Base-by-base conservation (phyloP, 495 filamentous ascomycete species). In the Penicillium canescens region DNA sequence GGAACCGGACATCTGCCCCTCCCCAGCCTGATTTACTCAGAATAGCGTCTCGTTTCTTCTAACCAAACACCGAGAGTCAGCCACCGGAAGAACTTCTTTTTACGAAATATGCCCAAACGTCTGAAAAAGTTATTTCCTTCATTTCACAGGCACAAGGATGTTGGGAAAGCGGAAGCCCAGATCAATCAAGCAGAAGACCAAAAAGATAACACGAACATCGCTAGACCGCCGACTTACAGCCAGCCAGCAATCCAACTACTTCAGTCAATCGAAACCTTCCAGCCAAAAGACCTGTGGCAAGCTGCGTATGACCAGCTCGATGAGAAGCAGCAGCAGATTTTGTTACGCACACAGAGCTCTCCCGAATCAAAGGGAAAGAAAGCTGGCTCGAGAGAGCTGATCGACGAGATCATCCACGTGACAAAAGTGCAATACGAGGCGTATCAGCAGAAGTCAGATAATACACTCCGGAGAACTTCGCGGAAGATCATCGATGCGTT, bases 401-500 rank as follows among this genome's bases (percentile, higher is more conserved):
- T 39, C 33, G 33, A 48, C 16, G 46, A 48, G 16, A 39, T 48
- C 31, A 26, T 48, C 18, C 46, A 26, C 9, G 34, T 37, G 34
- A 48, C 46, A 37, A 12, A 48, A 14, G 0, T 23, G 21, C 24
- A 37, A 43, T 52, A 52, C 49, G 23, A 52, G 28, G 18, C 12
- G 26, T 43, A 43, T 18, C 49, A 52, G 26, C 28, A 44, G 16
- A 52, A 52, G 40, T 43, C 49, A 36, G 49, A 52, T 39, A 16
- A 13, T n/a, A 44, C n/a, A 35, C 8, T 52, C 39, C 50, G 42
- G 34, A 41, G 26, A 33, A 6, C 42, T 28, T 45, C 42, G 18
- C 41, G 31, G 13, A 57, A 54, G 34, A 57, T 62, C 35, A 47
- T 62, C 24, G 50, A 55, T 48, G 39, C 45, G 8, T 40, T 49